phyloP scores from a whole-genome alignment of 768 basidiomycete genomes.

The Mycena vulgaris region DNA sequence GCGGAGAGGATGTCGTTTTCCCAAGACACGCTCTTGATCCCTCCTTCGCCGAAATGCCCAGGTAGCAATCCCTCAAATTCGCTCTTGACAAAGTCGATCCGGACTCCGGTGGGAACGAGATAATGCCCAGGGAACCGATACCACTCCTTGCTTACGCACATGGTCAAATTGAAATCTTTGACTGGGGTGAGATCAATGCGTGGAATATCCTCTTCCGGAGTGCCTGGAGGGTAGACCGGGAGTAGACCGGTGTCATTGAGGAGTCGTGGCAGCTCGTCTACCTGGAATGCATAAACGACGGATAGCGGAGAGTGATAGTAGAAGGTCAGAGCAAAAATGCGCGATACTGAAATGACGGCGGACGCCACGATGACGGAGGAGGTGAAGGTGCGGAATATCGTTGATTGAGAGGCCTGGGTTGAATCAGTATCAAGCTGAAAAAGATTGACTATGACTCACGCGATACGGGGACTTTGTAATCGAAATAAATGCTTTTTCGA shows the following conservation, averaged over 20 bases:
- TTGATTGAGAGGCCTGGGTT: conserved; percentile 80
- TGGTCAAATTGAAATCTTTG: conserved; percentile 75
- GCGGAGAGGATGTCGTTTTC: conserved; percentile 42
- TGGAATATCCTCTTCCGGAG: conserved; percentile 58
- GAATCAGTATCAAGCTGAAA: conserved; percentile 14
- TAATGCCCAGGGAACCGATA: conserved; percentile 94
- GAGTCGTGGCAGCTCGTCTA: conserved; percentile 84
- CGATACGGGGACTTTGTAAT: conserved; percentile 88
- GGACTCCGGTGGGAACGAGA: conserved; percentile 86
- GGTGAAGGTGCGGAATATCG: conserved; percentile 84
- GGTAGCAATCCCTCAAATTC: conserved; percentile 94
- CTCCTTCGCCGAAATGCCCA: conserved; percentile 77
- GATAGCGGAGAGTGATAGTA: conserved; percentile 95
- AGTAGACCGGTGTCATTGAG: conserved; percentile 81
- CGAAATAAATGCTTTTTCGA: conserved; percentile 82
- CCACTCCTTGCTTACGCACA: conserved; percentile 98
- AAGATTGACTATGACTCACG: conserved; percentile 61
- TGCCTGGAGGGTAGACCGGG: conserved; percentile 57
- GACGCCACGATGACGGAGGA: conserved; percentile 77
- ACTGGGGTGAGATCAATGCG: conserved; percentile 80
- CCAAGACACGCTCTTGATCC: conserved; percentile 44
- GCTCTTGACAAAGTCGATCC: conserved; percentile 92
- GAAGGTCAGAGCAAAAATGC: conserved; percentile 84
- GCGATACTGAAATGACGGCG: conserved; percentile 80
- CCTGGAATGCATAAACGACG: conserved; percentile 79